Base-by-base conservation (phyloP, 2,329 filamentous ascomycete species). In the Diplodia corticola region DNA sequence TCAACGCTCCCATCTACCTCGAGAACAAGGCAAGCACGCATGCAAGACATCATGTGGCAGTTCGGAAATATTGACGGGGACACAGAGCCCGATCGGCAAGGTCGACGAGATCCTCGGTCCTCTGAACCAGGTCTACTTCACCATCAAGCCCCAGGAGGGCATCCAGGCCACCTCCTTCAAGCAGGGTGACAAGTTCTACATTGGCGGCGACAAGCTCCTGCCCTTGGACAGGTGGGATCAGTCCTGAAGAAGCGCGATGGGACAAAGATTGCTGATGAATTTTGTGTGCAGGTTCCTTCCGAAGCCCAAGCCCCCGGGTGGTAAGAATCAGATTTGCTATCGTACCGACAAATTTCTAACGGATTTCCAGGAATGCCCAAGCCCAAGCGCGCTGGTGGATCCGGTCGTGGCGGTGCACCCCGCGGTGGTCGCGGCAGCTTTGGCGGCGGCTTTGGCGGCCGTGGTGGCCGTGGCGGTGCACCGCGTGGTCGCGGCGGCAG, bases 71-170 rank as follows among this genome's bases (percentile, higher is more conserved):
- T 73, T 77, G 68, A 78, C 70, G 17, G 35, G 53, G 49, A 37
- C 44, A 69, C 72, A 89, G 90, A 94, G 91, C 53, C 85, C 91
- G 69, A 88, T 99, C 79, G 95, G 95, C 80, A 98, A 98, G 83
- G 91, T 99, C 77, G 95, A 99, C 82, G 95, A 99, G 83, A 91
- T 99, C 72, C 89, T 99, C 72, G 95, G 95, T 67, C 94, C 95
- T 70, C 91, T 99, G 81, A 98, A 97, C 85, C 91, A 97, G 81
- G 92, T 98, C 75, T 97, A 91, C 85, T 99, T 99, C 85, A 98
- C 94, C 75, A 91, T 99, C 80, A 98, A 98, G 84, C 93, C 94
- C 64, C 89, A 92, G 78, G 94, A 98, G 78, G 95, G 95, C 73
- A 98, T 99, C 79, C 91, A 96, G 80, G 93, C 95, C 69, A 88